These are phyloP conservation scores for Malassezia nana DNA, from an alignment of 1,284 basidiomycete species.

Conservation along the genomic window DNA sequence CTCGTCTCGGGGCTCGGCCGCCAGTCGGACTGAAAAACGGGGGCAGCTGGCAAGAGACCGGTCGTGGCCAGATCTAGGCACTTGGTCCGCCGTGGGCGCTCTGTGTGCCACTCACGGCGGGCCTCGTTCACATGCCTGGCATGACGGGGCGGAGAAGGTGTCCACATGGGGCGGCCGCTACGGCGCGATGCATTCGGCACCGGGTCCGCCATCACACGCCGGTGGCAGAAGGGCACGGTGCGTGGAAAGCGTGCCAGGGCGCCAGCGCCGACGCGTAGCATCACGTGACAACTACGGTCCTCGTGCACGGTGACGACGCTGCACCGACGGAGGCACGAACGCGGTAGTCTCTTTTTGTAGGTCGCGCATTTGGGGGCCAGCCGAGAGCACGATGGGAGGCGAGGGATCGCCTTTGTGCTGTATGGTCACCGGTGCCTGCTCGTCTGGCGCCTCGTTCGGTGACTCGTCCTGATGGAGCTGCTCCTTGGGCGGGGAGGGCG, in stretches of 20 bases:
- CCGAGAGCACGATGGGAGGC: slow-evolving; percentile 22
- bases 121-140: background rate
- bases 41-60: background rate
- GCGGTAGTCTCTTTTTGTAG: slow-evolving; percentile 39
- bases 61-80: background rate
- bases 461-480: background rate
- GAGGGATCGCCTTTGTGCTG: background rate
- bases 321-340: slow-evolving; percentile 31
- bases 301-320: background rate
- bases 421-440: background rate
- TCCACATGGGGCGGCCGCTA: background rate
- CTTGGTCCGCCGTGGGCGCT: background rate
- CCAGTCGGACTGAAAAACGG: slow-evolving; percentile 1
- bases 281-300: slow-evolving; percentile 9
- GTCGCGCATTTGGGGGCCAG: slow-evolving; percentile 43
- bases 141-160: background rate
- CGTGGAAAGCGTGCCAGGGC: no score
- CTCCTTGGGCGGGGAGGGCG: background rate
- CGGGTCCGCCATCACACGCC: no score
- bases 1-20: background rate
- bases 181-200: background rate
- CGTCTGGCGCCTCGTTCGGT: background rate
- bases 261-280: background rate
- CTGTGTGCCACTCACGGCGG: background rate
- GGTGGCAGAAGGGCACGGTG: no score